These are phyloP conservation scores for Aspergillus viridinutans DNA, from an alignment of 2,329 filamentous ascomycete genomes.

Conservation along the genomic window DNA sequence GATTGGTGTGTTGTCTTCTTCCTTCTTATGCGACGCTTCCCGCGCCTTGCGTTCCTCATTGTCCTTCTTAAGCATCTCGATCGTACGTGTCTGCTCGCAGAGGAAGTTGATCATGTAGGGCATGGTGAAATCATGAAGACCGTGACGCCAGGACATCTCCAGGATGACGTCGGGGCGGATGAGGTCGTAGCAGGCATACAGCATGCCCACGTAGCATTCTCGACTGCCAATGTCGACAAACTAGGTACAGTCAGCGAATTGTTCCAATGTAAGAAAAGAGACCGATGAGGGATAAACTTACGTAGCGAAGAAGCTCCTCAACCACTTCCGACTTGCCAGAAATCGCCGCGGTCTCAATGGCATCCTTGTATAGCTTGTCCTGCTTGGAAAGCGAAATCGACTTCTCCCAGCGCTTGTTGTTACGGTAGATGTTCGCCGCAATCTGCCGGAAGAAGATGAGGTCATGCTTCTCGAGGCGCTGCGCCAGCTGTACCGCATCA, in stretches of 20 bases:
- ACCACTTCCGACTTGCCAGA: constrained; percentile 88
- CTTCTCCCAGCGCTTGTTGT: constrained; percentile 99
- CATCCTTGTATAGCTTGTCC: constrained; percentile 99
- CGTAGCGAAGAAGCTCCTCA: constrained; percentile 92
- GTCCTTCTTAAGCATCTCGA: constrained; percentile 83
- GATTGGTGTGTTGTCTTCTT: constrained; percentile 91
- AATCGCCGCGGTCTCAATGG: constrained; percentile 93
- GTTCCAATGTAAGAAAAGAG: background rate
- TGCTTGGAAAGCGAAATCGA: constrained; percentile 97
- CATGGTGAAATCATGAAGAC: constrained; percentile 96
- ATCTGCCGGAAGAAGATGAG: constrained; percentile 99
- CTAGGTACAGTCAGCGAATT: constrained; percentile 49
- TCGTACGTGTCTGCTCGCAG: constrained; percentile 80
- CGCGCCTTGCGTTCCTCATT: constrained; percentile 84
- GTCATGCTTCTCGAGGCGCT: constrained; percentile 93
- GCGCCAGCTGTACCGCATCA: constrained; percentile 86
- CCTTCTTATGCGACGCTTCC: constrained; percentile 73
- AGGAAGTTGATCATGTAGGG: constrained; percentile 99
- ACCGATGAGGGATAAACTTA: constrained; percentile 54
- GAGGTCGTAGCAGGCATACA: constrained; percentile 97
- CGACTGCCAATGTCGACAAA: constrained; percentile 99
- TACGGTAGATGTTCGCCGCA: constrained; percentile 96
- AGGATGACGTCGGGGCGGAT: constrained; percentile 89
- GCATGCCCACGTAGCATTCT: constrained; percentile 99
- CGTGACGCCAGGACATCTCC: constrained; percentile 95